phyloP scores from a whole-genome alignment of 2,329 filamentous ascomycete species.

The Ampelomyces quisqualis region DNA sequence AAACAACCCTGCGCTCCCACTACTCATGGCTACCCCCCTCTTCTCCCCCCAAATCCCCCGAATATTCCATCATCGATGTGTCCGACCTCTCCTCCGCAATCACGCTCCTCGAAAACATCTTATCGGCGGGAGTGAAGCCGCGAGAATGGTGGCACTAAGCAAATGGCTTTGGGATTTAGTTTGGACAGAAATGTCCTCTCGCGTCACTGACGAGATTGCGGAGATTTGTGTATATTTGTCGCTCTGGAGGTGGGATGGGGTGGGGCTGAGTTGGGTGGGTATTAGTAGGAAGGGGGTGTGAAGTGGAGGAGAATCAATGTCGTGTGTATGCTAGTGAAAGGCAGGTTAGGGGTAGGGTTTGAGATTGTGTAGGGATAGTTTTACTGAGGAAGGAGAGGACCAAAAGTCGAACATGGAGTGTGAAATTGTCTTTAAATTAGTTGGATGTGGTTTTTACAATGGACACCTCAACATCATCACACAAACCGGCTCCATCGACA shows the following conservation, averaged over 20 bases:
- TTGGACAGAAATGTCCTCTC: slow-evolving; percentile 19
- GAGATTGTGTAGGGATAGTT: slow-evolving; percentile 15
- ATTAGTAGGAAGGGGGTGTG: slow-evolving; percentile 19
- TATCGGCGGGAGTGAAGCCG: too few relatives aligned
- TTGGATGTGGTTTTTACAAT: too few relatives aligned
- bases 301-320: slow-evolving; percentile 5
- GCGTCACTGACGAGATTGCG: slow-evolving; percentile 9
- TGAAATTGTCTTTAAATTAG: too few relatives aligned
- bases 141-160: too few relatives aligned
- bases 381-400: too few relatives aligned
- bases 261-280: slow-evolving; percentile 14
- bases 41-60: background rate
- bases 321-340: slow-evolving; percentile 17
- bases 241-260: slow-evolving; percentile 11
- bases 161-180: slow-evolving; percentile 17
- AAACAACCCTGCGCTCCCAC: slow-evolving; percentile 6
- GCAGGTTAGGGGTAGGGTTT: slow-evolving; percentile 12
- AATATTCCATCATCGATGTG: slow-evolving; percentile 12
- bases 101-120: slow-evolving; percentile 10
- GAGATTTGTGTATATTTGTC: slow-evolving; percentile 10
- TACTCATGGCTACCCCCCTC: slow-evolving; percentile 10
- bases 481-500: background rate
- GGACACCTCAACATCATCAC: too few relatives aligned
- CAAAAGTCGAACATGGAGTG: too few relatives aligned
- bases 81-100: slow-evolving; percentile 12